These are phyloP conservation scores for Acidiella bohemica DNA, from an alignment of 495 filamentous ascomycete genomes.

Conservation along the genomic window DNA sequence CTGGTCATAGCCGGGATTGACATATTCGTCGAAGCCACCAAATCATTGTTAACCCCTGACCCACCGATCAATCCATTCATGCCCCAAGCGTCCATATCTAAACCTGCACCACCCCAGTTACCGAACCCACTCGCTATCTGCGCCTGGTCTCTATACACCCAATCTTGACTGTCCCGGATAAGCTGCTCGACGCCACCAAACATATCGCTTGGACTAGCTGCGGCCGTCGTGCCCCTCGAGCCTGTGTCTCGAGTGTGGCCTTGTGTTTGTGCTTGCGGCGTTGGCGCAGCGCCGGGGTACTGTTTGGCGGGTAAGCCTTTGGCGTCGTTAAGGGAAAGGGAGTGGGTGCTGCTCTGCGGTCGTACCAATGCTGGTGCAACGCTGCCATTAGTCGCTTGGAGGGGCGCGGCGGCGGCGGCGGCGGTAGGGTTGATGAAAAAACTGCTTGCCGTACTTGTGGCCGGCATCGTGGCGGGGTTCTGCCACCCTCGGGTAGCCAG, in stretches of 20 bases:
- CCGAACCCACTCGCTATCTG: constrained; percentile 28
- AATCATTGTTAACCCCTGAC: not conserved
- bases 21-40: not conserved
- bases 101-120: constrained; percentile 23
- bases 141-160: constrained; percentile 28
- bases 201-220: constrained; percentile 23
- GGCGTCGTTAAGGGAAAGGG: constrained; percentile 5
- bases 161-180: constrained; percentile 29
- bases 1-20: not conserved
- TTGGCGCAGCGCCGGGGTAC: constrained; percentile 4
- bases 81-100: constrained; percentile 8
- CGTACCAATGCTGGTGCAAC: constrained; percentile 2
- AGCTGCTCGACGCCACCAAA: constrained; percentile 31
- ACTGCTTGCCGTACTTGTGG: too few species aligned
- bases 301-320: constrained; percentile 4
- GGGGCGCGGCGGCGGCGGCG: not conserved
- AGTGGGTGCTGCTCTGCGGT: not conserved
- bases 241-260: not conserved
- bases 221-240: constrained; percentile 3
- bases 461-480: too few species aligned
- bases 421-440: not conserved
- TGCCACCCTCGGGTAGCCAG: not conserved
- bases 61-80: not conserved
- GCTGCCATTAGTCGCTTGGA: not conserved
- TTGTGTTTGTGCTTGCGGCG: constrained; percentile 1